These are phyloP conservation scores for Immersiella caudata DNA, from an alignment of 495 filamentous ascomycete genomes.

Conservation along the genomic window DNA sequence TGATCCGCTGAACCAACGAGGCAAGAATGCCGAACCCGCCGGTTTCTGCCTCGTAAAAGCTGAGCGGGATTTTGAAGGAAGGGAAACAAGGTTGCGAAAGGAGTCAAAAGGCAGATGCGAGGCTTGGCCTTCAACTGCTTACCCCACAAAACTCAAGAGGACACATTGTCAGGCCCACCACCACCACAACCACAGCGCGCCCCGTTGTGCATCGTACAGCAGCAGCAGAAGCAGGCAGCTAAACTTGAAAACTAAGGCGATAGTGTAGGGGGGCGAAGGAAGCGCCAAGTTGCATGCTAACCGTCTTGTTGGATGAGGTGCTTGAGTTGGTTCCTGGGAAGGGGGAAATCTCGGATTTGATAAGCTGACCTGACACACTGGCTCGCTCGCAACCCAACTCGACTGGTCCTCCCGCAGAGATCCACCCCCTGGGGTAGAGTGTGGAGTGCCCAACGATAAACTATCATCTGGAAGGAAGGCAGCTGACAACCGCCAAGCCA, in stretches of 20 bases:
- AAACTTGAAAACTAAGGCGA: conserved; percentile 6
- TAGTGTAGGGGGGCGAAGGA: conserved; percentile 4
- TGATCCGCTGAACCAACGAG: neutral
- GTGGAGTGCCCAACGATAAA: neutral
- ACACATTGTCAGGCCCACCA: neutral
- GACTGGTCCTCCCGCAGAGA: neutral
- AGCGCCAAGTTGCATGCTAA: conserved; percentile 6
- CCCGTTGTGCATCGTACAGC: neutral
- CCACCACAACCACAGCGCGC: neutral
- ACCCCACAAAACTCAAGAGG: neutral
- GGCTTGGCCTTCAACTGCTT: neutral
- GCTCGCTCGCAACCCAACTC: neutral
- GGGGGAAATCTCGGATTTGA: conserved; percentile 12
- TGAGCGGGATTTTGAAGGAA: neutral
- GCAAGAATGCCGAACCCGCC: neutral
- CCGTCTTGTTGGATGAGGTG: neutral
- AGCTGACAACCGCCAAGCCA: neutral
- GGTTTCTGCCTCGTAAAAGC: neutral
- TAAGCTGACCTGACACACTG: conserved; percentile 1
- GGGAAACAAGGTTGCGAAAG: neutral
- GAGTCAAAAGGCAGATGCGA: neutral
- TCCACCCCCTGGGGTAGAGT: neutral
- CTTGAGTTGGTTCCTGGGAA: conserved; percentile 3
- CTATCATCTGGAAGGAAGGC: neutral
- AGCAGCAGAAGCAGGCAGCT: conserved; percentile 3